phyloP scores from a whole-genome alignment of 306 rosid genomes.

The Erythrophleum fordii region DNA sequence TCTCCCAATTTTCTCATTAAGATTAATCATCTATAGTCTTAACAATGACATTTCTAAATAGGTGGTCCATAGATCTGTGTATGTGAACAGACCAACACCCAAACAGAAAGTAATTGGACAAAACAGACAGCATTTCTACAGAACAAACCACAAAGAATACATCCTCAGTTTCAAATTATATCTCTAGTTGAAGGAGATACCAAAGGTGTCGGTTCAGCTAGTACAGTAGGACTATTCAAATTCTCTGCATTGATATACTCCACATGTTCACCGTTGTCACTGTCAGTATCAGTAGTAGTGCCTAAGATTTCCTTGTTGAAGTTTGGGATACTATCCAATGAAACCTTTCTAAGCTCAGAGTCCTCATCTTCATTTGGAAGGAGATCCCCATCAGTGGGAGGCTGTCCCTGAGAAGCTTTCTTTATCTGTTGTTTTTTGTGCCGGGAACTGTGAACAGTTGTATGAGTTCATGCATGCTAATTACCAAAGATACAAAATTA shows the following conservation, averaged over 20 bases:
- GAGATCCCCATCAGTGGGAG: slow-evolving; percentile 50
- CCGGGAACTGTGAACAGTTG: slow-evolving; percentile 56
- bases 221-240: slow-evolving; percentile 31
- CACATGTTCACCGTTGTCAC: slow-evolving; percentile 17
- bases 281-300: slow-evolving; percentile 33
- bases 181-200: slow-evolving; percentile 43
- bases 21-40: neutral
- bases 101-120: neutral
- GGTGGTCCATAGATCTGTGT: neutral
- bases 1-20: neutral
- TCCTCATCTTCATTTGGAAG: slow-evolving; percentile 55
- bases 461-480: slow-evolving; percentile 11
- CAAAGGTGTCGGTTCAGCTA: slow-evolving; percentile 48
- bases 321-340: slow-evolving; percentile 40
- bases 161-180: slow-evolving; percentile 4
- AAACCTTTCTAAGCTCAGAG: slow-evolving; percentile 41
- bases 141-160: neutral
- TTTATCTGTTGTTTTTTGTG: slow-evolving; percentile 60
- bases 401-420: slow-evolving; percentile 54
- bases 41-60: neutral
- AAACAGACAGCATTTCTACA: neutral
- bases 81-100: slow-evolving; percentile 15
- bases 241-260: slow-evolving; percentile 40
- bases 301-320: slow-evolving; percentile 45
- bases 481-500: neutral